Evolutionary conservation across 176 grass and related monocot genomes (phyloP), one percentile per base, ranked within the genome.

Genomic region (Pontederia paniculata): DNA sequence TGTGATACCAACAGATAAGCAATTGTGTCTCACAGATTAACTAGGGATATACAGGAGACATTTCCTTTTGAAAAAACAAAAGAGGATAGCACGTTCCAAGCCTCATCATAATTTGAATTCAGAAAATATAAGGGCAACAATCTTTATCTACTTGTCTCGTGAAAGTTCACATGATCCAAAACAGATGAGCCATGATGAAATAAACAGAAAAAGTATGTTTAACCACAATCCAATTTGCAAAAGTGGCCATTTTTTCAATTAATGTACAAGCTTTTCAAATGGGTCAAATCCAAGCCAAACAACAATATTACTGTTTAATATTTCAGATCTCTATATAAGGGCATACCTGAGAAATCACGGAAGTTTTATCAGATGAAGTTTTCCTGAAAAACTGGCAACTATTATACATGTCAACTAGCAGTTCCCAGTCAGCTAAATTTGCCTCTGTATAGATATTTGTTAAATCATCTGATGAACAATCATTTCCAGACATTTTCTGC

Each of bases 281-380:
- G 42, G 15, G 43, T 44, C 6, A 17, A 15, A 44, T 9, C 18
- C 16, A 60, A 60, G 57, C 55, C 25, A 80, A 46, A 37, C 28
- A 37, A 37, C 7, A 5, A 37, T 37, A 37, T 37, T 37, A 37
- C 7, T 2, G 28, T 6, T 37, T 37, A 37, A 37, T 37, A 37
- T 37, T 37, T 37, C 28, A 37, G 3, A 37, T 37, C 28, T 37
- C n/a, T 37, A 37, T 37, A 6, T 37, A 60, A 48, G 52, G 54
- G 69, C 55, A 2, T 72, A 96, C 85, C 90, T 86, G 73, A 76
- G 77, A 81, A 60, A 71, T 60, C 42, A 59, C 68, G 45, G 75
- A 63, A 63, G 78, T 51, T 57, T 83, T 76, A 73, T 60, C 67
- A 60, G 76, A 50, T 52, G 72, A 81, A 50, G 60, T 42, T 17